A percentile compares a stretch with the other conserved stretches of the same genome.
These are phyloP conservation scores for Pleurostoma richardsiae DNA, from an alignment of 2,329 filamentous ascomycete species.

Conservation along the genomic window DNA sequence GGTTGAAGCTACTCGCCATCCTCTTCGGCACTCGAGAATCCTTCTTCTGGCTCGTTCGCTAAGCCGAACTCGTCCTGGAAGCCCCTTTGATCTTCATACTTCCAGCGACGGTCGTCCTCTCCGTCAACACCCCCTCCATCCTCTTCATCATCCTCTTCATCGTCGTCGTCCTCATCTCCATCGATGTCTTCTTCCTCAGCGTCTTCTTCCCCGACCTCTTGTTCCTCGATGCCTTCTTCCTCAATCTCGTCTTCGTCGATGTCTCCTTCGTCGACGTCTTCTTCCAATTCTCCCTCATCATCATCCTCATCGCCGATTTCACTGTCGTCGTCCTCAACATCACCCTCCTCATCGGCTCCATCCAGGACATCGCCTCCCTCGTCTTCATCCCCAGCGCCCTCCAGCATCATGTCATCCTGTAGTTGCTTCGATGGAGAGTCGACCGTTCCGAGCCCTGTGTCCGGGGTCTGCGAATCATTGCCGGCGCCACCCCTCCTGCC, in stretches of 20 bases:
- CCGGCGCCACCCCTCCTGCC: not conserved
- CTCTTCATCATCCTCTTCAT: slow-evolving; percentile 12
- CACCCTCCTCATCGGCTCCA: slow-evolving; percentile 12
- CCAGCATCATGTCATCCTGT: not conserved
- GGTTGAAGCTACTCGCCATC: slow-evolving; percentile 8
- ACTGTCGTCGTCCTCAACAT: slow-evolving; percentile 21
- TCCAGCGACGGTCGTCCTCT: not conserved
- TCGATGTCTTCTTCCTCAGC: not conserved
- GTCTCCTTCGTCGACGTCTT: slow-evolving; percentile 13
- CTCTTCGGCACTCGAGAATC: slow-evolving; percentile 7
- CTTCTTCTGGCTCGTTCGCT: not conserved
- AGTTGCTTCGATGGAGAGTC: not conserved
- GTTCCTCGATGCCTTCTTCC: too few relatives aligned
- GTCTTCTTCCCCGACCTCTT: slow-evolving; percentile 6
- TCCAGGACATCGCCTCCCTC: not conserved
- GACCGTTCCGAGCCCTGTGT: not conserved
- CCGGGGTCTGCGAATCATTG: not conserved
- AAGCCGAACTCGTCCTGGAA: too few relatives aligned
- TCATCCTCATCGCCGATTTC: slow-evolving; percentile 14
- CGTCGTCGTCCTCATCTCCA: slow-evolving; percentile 13
- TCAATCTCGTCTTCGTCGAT: slow-evolving; percentile 17
- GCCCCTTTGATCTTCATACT: too few relatives aligned
- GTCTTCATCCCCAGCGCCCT: slow-evolving; percentile 7
- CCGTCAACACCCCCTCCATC: slow-evolving; percentile 13
- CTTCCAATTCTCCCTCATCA: slow-evolving; percentile 15